phyloP scores from a whole-genome alignment of 345 rosid genomes.

The Citrus unshiu region DNA sequence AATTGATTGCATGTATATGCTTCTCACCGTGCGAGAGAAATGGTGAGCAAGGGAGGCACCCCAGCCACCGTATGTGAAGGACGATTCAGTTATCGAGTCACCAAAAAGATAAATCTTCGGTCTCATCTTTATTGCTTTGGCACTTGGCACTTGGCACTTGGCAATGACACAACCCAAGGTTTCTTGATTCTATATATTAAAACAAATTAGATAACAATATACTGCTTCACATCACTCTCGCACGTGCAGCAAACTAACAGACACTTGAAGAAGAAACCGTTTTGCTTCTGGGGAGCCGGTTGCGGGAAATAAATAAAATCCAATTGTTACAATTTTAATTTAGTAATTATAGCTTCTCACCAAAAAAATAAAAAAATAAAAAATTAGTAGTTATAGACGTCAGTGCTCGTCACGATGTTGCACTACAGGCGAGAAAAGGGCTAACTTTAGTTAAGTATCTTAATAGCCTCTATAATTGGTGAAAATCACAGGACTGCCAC shows the following conservation, averaged over 20 bases:
- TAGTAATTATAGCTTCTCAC: too few relatives aligned
- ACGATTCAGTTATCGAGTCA: slow-evolving; percentile 85
- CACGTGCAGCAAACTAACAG: neutral
- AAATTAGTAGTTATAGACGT: neutral
- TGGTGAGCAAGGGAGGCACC: slow-evolving; percentile 79
- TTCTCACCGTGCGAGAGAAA: slow-evolving; percentile 60
- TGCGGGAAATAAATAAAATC: too few relatives aligned
- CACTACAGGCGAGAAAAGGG: neutral
- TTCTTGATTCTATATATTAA: too few relatives aligned
- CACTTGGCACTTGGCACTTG: too few relatives aligned
- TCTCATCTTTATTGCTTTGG: slow-evolving; percentile 35
- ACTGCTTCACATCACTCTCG: neutral
- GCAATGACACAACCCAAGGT: too few relatives aligned
- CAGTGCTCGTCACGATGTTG: neutral
- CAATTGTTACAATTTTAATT: too few relatives aligned
- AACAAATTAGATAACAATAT: too few relatives aligned
- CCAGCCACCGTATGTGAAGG: slow-evolving; percentile 74
- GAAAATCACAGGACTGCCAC: neutral
- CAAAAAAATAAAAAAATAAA: too few relatives aligned
- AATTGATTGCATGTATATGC: slow-evolving; percentile 3
- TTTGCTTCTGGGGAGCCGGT: too few relatives aligned
- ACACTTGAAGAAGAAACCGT: neutral
- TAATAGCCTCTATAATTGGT: neutral
- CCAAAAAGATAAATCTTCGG: slow-evolving; percentile 78
- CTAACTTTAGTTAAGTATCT: neutral